Evolutionary conservation across 2,329 filamentous ascomycete genomes (phyloP), one percentile per base, ranked within the genome.

Genomic region (Pseudogymnoascus destructans): DNA sequence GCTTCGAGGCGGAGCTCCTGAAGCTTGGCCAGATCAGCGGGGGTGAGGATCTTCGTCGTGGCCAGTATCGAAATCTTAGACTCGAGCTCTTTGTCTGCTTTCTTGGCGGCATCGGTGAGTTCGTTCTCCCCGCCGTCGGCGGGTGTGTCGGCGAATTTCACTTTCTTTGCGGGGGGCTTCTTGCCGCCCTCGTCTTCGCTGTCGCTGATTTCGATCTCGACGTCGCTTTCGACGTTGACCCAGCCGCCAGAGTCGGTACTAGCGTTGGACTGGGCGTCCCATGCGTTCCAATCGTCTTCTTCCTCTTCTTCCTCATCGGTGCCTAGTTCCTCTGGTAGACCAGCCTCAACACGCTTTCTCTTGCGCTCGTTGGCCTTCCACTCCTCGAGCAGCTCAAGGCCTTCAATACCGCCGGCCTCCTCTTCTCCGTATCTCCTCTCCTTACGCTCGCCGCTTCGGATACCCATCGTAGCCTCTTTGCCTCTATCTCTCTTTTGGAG

Each of bases 11-110:
- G 87, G 21, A 98, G 83, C 72, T 96, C 92, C 61, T 89, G 84
- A 17, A 98, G 84, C 71, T 97, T 97, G 64, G 88, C 85, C n/a
- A 97, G 80, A 72, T 98, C 93, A 10, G 93, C 93, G 0, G 93
- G 93, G 0, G 93, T 98, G 61, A 98, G 84, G 63, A 98, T 95
- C 55, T 88, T 86, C 1, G 89, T 95, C 0, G 89, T 95, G n/a
- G 91, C 91, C 42, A 96, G 81, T 66, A 84, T 89, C 10, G 85
- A 83, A 63, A 83, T 79, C 61, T 76, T 74, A 59, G 75, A 60
- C 54, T 67, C 67, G 46, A 63, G 57, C 21, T 35, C 61, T 52
- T 66, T 69, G 5, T 74, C 65, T 60, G 77, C 73, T 10, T 71
- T 73, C n/a, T 74, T 73, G 3, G 68, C 63, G 4, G 73, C 70